Base-by-base conservation (phyloP, 1,284 basidiomycete genomes). In the Austropuccinia psidii region DNA sequence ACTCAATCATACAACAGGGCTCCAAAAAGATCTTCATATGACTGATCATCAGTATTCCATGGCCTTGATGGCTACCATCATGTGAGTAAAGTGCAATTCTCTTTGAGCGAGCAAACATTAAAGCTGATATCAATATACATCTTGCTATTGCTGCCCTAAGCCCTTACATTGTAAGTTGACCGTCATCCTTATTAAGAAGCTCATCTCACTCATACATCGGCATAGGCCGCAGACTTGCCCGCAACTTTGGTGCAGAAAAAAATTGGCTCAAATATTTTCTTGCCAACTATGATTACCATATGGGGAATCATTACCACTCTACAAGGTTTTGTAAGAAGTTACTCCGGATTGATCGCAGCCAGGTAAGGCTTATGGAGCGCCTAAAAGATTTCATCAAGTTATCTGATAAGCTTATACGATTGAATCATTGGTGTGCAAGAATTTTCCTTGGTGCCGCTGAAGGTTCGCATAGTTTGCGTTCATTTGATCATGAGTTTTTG, bases 221-320 rank as follows among this genome's bases (percentile, higher is more conserved):
- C n/a, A n/a, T n/a, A n/a, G n/a, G n/a, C n/a, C n/a, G n/a, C n/a
- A n/a, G n/a, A n/a, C n/a, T n/a, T n/a, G n/a, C 76, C 76, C 11
- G 74, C 75, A 43, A 77, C 77, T 70, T 64, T 75, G 45, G 37
- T 76, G 33, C 57, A 77, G 19, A 67, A 75, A 24, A 68, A 74
- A 31, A 49, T 69, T 17, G 61, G 76, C 17, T 75, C 77, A 5
- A 61, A 66, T 41, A 67, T 77, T 49, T 77, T 73, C 47, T 61
- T 77, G 13, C 76, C 77, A 5, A 47, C 69, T 19, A 60, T 77
- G 57, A 75, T 77, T 70, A 70, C 76, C 37, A 43, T 75, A 19
- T 77, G 76, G 76, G 77, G 77, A 6, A 47, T 74, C 24, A 49
- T 77, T 21, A 68, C 72, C n/a, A 76, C 76, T n/a, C 33, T 50